Evolutionary conservation across 352 stramenopile species (phyloP).

Genomic region (Phytophthora boehmeriae): DNA sequence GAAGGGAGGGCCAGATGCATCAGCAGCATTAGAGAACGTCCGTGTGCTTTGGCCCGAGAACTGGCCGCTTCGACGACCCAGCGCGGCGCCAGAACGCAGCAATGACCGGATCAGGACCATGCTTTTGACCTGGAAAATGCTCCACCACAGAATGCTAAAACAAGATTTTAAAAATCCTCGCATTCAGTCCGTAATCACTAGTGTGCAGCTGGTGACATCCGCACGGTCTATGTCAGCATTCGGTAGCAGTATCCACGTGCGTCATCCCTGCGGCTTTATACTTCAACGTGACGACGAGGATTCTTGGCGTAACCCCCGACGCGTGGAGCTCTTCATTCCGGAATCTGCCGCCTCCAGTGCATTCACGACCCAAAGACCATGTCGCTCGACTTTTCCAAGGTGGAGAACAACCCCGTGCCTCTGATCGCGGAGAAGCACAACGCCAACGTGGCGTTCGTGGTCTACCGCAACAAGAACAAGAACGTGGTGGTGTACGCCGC

Average conservation of each 20-base stretch:
- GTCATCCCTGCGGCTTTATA: too few relatives aligned
- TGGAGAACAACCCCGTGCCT: slow-evolving; percentile 86
- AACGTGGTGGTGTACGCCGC: slow-evolving; percentile 88
- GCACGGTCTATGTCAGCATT: too few relatives aligned
- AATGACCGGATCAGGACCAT: slow-evolving; percentile 16
- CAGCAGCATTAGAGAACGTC: slow-evolving; percentile 13
- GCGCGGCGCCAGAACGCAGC: slow-evolving; percentile 12
- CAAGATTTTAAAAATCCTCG: neutral
- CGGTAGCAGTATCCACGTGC: too few relatives aligned
- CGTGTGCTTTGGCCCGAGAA: neutral
- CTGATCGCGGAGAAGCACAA: slow-evolving; percentile 78
- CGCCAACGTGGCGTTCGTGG: slow-evolving; percentile 78
- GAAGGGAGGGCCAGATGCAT: slow-evolving; percentile 46
- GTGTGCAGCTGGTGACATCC: too few relatives aligned
- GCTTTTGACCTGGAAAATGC: neutral
- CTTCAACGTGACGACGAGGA: too few relatives aligned
- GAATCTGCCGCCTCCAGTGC: neutral
- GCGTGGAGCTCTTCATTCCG: slow-evolving; percentile 10
- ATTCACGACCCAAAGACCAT: slow-evolving; percentile 35
- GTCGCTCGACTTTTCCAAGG: slow-evolving; percentile 88
- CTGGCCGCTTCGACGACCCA: neutral
- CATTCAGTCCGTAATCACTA: too few relatives aligned
- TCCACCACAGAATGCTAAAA: neutral
- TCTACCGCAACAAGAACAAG: slow-evolving; percentile 93
- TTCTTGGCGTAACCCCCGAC: slow-evolving; percentile 1